These are phyloP conservation scores for Hirsutella minnesotensis DNA, from an alignment of 2,329 filamentous ascomycete genomes.

Conservation along the genomic window DNA sequence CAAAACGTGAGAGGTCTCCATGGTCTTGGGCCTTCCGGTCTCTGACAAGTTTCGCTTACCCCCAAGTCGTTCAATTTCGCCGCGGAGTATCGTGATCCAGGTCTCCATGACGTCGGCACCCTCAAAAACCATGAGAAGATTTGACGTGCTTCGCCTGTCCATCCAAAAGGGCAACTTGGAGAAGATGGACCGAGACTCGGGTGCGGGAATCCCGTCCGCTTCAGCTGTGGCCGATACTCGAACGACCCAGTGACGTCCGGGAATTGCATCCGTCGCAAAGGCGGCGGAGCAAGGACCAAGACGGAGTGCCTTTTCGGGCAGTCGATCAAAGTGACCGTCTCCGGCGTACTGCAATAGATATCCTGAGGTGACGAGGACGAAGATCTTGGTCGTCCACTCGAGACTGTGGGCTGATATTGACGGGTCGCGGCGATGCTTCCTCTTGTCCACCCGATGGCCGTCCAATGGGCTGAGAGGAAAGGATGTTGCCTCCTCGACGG, in stretches of 20 bases:
- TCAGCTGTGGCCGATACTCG: conserved; percentile 60
- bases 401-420: conserved; percentile 31
- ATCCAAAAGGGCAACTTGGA: conserved; percentile 49
- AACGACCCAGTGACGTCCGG: conserved; percentile 69
- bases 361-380: conserved; percentile 58
- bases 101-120: conserved; percentile 62
- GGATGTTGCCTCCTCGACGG: conserved; percentile 7
- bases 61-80: conserved; percentile 58
- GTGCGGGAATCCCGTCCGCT: conserved; percentile 36
- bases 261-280: conserved; percentile 69
- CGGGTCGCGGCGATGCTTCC: conserved; percentile 32
- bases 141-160: conserved; percentile 46
- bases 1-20: conserved; percentile 21
- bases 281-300: conserved; percentile 65
- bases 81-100: conserved; percentile 59
- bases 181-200: conserved; percentile 49
- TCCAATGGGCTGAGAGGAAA: neutral
- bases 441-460: conserved; percentile 19
- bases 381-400: conserved; percentile 62
- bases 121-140: conserved; percentile 62
- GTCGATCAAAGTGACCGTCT: conserved; percentile 56
- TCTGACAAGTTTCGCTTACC: conserved; percentile 53
- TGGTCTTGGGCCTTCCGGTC: conserved; percentile 39
- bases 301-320: conserved; percentile 63
- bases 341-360: conserved; percentile 64